Percentiles rank a stretch among this genome's conserved stretches.
phyloP scores from a whole-genome alignment of 805 yeast species.

The Candida maesae region DNA sequence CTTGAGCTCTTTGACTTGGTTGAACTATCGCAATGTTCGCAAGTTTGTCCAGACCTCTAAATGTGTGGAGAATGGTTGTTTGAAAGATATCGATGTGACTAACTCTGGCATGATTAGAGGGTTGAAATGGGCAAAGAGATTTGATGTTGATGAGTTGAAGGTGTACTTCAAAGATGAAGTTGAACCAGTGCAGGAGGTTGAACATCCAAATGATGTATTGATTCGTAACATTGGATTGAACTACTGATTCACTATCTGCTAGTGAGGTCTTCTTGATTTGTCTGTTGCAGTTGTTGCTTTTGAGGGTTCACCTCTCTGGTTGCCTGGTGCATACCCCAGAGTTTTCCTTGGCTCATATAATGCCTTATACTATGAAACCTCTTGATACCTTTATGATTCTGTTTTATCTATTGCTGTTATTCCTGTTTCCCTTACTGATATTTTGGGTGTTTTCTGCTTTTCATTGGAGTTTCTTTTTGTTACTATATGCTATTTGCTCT shows the following conservation, averaged over 20 bases:
- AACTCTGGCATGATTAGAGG: constrained; percentile 48
- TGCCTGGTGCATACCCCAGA: too few relatives aligned
- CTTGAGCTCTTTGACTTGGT: constrained; percentile 46
- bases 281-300: too few relatives aligned
- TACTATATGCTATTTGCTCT: too few relatives aligned
- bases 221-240: constrained; percentile 26
- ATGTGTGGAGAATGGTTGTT: constrained; percentile 13
- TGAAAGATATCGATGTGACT: constrained; percentile 35
- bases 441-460: too few relatives aligned
- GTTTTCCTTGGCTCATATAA: too few relatives aligned
- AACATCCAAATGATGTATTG: constrained; percentile 4
- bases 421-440: too few relatives aligned
- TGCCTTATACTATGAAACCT: too few relatives aligned
- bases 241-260: constrained; percentile 12
- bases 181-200: constrained; percentile 12
- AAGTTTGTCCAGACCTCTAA: constrained; percentile 24
- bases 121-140: constrained; percentile 41
- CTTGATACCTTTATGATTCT: too few relatives aligned
- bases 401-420: too few relatives aligned
- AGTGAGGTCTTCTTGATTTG: too few relatives aligned
- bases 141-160: constrained; percentile 13
- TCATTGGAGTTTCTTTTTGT: too few relatives aligned
- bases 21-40: constrained; percentile 36
- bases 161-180: constrained; percentile 17
- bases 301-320: too few relatives aligned